Percentiles rank a stretch among this genome's conserved stretches.
These are phyloP conservation scores for Ensete ventricosum DNA, from an alignment of 176 grass and related monocot species.

Conservation along the genomic window DNA sequence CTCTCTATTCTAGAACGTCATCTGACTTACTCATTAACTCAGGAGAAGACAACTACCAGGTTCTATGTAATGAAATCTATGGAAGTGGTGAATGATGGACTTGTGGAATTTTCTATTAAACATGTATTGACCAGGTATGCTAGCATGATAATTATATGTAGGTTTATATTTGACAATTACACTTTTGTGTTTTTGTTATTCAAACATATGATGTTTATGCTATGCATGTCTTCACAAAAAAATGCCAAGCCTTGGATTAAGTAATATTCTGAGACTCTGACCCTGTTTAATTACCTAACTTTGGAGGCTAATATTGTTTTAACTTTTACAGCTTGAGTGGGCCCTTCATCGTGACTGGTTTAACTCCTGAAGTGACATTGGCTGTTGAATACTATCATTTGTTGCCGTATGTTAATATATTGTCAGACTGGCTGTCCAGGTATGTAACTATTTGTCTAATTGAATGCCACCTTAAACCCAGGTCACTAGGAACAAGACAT, in stretches of 20 bases:
- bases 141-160: not conserved
- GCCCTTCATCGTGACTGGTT: conserved; percentile 27
- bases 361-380: conserved; percentile 16
- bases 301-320: not conserved
- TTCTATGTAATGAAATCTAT: conserved; percentile 36
- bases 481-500: not conserved
- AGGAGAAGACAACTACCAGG: conserved; percentile 32
- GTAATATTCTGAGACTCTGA: not conserved
- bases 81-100: conserved; percentile 4
- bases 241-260: not conserved
- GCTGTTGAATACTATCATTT: conserved; percentile 46
- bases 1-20: conserved; percentile 34
- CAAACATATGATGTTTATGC: not conserved
- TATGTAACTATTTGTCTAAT: conserved; percentile 18
- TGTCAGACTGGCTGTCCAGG: conserved; percentile 29
- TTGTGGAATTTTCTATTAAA: conserved; percentile 35
- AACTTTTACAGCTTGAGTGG: conserved; percentile 32
- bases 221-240: not conserved
- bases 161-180: not conserved
- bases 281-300: not conserved
- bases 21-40: conserved; percentile 41
- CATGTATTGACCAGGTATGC: conserved; percentile 41
- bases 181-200: too few relatives aligned
- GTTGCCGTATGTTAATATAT: conserved; percentile 45
- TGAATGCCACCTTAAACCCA: not conserved